Base-by-base conservation (phyloP, 768 basidiomycete genomes). In the Podaxis rugospora region DNA sequence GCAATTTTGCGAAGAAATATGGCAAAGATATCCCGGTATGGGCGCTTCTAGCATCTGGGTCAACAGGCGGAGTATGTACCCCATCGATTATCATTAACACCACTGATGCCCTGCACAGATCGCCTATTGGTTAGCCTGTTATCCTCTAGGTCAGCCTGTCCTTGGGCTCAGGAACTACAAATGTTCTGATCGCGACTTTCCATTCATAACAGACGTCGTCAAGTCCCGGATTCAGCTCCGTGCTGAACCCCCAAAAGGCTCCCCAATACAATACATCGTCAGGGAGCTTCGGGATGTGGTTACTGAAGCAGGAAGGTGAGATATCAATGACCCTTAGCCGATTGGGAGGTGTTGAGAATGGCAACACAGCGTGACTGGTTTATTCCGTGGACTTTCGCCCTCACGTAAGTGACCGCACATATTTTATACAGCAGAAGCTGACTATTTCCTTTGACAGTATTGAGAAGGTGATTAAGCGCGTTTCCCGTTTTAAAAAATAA, bases 111-210 rank as follows among this genome's bases (percentile, higher is more conserved):
- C 18, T 5, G 4, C 23, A 25, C 51, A 93, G 80, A 83, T 96
- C 40, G 87, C 87, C 0, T 98, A 99, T 68, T 99, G 97, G 97
- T 79, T 97, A 1, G 84, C 92, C 0, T 95, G 89, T 68, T 98
- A 96, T 71, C 96, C 94, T 0, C 77, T 96, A 4, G 90, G 89
- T 89, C 53, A 6, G 70, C 55, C 42, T 57, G n/a, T 39, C 4
- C 9, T 18, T 27, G 37, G 5, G 7, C 44, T 54, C 37, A 23
- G 14, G 16, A 27, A 53, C 44, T 14, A 23, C 28, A 25, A n/a
- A 49, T 47, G 23, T 27, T 11, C 47, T 23, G 47, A 27, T 25
- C 21, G 23, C 18, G 11, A 13, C 11, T 11, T 13, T 49, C 47
- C 11, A n/a, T 3, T 49, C 21, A 16, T 28, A 51, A 51, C 44